Evolutionary conservation across 2,329 filamentous ascomycete genomes (phyloP), one percentile per base, ranked within the genome.

Genomic region (Exophiala bonariae): DNA sequence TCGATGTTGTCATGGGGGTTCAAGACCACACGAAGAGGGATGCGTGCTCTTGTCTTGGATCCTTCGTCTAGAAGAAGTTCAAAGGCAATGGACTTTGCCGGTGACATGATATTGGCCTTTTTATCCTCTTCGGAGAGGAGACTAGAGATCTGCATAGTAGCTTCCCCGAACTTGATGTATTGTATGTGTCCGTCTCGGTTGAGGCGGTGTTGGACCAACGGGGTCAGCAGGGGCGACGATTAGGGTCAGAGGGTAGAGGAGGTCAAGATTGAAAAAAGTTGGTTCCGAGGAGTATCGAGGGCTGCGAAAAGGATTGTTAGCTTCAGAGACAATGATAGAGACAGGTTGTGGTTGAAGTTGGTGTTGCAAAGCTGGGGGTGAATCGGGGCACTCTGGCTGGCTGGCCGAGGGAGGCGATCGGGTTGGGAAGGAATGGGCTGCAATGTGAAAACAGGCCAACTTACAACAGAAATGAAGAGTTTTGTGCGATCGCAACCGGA

Each of bases 1-100:
- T 97, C 92, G 17, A 92, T 97, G 42, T 89, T 91, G 74, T 99
- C 93, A 69, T 97, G 91, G 37, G 89, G 89, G 63, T 86, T 96
- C 59, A 99, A 96, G 63, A 95, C 87, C 35, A 86, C 81, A 57
- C 81, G 74, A 77, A 85, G 82, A 10, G 82, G 82, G 42, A 85
- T 77, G 51, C 82, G 76, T 59, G 80, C 81, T 63, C 76, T 73
- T 52, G 76, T 72, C 58, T 79, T 77, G 52, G 77, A 77, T 50
- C 75, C 73, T 56, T 80, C 76, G 49, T 79, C 77, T 34, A 82
- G 71, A 44, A 83, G 72, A 49, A 84, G 71, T 67, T 83, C 79
- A 62, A 85, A 85, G 59, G 80, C 77, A 63, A 85, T 77, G 63
- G 82, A 80, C 69, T 84, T 85, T 44, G 72, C 37, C 65, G 62